These are phyloP conservation scores for Lichtheimia ramosa DNA, from an alignment of 371 early-diverging fungal species.

Conservation along the genomic window DNA sequence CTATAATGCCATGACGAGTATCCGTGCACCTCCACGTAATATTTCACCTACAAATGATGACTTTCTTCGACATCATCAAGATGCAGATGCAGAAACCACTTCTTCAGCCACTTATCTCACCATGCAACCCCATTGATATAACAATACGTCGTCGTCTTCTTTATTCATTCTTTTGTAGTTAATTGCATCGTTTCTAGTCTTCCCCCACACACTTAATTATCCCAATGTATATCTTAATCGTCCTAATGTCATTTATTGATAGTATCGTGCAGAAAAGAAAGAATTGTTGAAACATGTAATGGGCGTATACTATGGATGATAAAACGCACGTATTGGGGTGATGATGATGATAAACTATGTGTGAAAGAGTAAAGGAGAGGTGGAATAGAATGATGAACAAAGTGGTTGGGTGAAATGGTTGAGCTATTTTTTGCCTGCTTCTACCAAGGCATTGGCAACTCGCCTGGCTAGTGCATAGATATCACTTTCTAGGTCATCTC, in stretches of 20 bases:
- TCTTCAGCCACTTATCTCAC: conserved; percentile 11
- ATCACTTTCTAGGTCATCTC: conserved; percentile 43
- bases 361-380: neutral
- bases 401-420: neutral
- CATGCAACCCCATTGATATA: neutral
- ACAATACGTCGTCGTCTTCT: neutral
- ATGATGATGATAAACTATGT: neutral
- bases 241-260: neutral
- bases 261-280: neutral
- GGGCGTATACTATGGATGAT: neutral
- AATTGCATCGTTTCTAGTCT: neutral
- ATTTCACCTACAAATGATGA: conserved; percentile 3
- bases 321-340: neutral
- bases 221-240: no score
- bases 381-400: neutral
- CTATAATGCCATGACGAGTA: conserved; percentile 30
- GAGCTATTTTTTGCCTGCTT: conserved; percentile 6
- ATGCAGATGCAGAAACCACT: conserved; percentile 5
- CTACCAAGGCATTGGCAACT: conserved; percentile 26
- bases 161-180: neutral
- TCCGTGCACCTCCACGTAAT: conserved; percentile 17
- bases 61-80: conserved; percentile 2
- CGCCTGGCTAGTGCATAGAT: conserved; percentile 44
- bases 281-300: neutral
- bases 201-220: conserved; percentile 1